A percentile compares a stretch with the other conserved stretches of the same genome.
phyloP scores from a whole-genome alignment of 108 stramenopile species.

The Conticribra guillardii region DNA sequence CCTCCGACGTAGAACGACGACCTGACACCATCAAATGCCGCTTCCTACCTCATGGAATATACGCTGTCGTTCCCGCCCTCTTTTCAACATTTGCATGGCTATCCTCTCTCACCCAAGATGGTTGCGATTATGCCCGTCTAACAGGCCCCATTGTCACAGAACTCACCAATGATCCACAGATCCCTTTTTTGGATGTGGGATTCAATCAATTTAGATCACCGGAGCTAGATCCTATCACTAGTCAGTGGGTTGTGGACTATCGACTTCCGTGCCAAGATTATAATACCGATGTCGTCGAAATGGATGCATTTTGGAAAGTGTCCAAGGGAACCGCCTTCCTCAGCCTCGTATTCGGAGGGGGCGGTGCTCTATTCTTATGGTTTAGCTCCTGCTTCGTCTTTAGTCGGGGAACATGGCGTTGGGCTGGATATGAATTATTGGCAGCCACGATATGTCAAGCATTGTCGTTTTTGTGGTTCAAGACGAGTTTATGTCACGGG shows the following conservation, averaged over 20 bases:
- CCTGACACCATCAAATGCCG: slow-evolving; percentile 6
- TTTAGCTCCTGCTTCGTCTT: slow-evolving; percentile 65
- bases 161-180: slow-evolving; percentile 31
- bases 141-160: slow-evolving; percentile 43
- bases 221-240: slow-evolving; percentile 20
- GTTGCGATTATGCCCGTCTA: slow-evolving; percentile 46
- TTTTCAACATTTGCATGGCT: slow-evolving; percentile 31
- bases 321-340: slow-evolving; percentile 58
- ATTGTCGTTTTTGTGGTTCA: slow-evolving; percentile 65
- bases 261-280: slow-evolving; percentile 46
- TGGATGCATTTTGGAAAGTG: slow-evolving; percentile 60
- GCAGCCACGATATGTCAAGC: slow-evolving; percentile 56
- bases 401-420: slow-evolving; percentile 64
- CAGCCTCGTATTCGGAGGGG: slow-evolving; percentile 70
- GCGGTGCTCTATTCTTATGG: slow-evolving; percentile 70
- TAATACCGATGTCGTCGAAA: slow-evolving; percentile 47
- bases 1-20: slow-evolving; percentile 9
- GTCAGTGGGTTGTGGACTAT: slow-evolving; percentile 42
- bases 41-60: slow-evolving; percentile 26
- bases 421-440: slow-evolving; percentile 67
- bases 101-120: slow-evolving; percentile 30
- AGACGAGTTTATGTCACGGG: slow-evolving; percentile 54
- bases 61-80: slow-evolving; percentile 12
- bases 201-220: slow-evolving; percentile 64
- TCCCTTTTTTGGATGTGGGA: slow-evolving; percentile 72